Evolutionary conservation across 2,329 filamentous ascomycete genomes (phyloP), one percentile per base, ranked within the genome.

Genomic region (Nothophoma quercina): DNA sequence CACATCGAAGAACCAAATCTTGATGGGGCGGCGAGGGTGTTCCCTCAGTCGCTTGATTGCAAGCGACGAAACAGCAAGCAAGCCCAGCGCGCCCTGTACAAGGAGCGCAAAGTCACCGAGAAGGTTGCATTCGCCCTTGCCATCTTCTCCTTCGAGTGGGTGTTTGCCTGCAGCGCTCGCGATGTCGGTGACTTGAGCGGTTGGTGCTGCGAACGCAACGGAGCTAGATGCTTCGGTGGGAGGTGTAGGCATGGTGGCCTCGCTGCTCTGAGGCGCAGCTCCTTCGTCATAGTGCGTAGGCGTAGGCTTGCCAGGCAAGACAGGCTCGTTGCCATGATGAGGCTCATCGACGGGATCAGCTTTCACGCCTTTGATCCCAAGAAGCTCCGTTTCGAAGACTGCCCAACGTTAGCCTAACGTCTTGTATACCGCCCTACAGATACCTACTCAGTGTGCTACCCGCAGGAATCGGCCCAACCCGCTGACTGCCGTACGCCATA

Each of bases 1-100:
- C 19, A 88, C 95, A 71, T 99, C 95, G 74, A 98, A 99, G 74
- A 90, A 93, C 93, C 95, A 99, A 61, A 99, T 92, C 82, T 96
- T 96, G 69, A 98, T 71, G 1, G 93, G 93, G 48, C 95, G 85
- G 73, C 97, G 93, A 1, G 95, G 93, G 51, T 90, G 84, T 77
- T 99, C 95, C 60, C 90, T 85, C 86, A 89, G 96, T 63, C 95
- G 85, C 80, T 99, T 99, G 79, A 86, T 96, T 7, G 98, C 93
- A 40, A 99, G 83, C 1, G 92, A 90, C 47, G 93, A 79, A 44
- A 98, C 78, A 7, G 95, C 95, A 49, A 97, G 79, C 15, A 83
- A 85, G 15, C 95, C 95, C 15, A 99, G 85, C 1, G 91, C 90
- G 34, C 85, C 88, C 78, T 99, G 95, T 5, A 99, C 89, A 26